These are phyloP conservation scores for Cicer bijugum DNA, from an alignment of 306 rosid species.

Conservation along the genomic window DNA sequence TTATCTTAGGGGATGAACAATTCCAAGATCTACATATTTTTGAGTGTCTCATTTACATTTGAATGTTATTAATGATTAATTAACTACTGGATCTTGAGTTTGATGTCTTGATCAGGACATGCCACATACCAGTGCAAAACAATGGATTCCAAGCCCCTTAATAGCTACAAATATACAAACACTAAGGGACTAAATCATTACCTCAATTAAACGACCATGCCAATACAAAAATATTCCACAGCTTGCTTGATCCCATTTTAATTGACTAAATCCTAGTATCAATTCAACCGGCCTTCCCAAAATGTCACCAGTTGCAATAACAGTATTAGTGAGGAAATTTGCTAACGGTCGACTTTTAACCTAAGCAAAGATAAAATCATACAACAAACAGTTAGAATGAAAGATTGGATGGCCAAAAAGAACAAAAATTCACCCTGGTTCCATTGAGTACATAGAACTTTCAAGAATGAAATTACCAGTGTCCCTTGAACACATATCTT, in stretches of 20 bases:
- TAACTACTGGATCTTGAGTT: slow-evolving; percentile 1
- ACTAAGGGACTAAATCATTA: slow-evolving; percentile 35
- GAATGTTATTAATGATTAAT: neutral
- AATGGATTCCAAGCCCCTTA: neutral
- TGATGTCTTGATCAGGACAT: neutral
- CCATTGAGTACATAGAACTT: slow-evolving; percentile 4
- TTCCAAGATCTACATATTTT: slow-evolving; percentile 1
- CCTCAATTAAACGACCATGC: slow-evolving; percentile 72
- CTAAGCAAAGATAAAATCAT: slow-evolving; percentile 42
- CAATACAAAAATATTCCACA: slow-evolving; percentile 66
- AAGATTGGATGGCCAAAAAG: neutral
- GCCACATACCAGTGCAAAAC: neutral
- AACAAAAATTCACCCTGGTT: neutral
- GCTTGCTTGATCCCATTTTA: slow-evolving; percentile 65
- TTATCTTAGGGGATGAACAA: neutral
- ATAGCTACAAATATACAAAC: slow-evolving; percentile 1
- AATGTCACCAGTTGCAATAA: slow-evolving; percentile 46
- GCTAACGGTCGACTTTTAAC: slow-evolving; percentile 60
- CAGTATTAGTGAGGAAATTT: slow-evolving; percentile 57
- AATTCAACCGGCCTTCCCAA: slow-evolving; percentile 50
- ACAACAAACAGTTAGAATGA: slow-evolving; percentile 35
- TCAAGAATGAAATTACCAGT: slow-evolving; percentile 50
- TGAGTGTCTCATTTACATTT: neutral
- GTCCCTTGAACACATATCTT: slow-evolving; percentile 61
- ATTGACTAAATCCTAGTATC: slow-evolving; percentile 54